Percentiles rank a stretch among this genome's conserved stretches.
Evolutionary conservation across 371 early-diverging fungal genomes (phyloP).

Genomic region (Mucor piriformis): DNA sequence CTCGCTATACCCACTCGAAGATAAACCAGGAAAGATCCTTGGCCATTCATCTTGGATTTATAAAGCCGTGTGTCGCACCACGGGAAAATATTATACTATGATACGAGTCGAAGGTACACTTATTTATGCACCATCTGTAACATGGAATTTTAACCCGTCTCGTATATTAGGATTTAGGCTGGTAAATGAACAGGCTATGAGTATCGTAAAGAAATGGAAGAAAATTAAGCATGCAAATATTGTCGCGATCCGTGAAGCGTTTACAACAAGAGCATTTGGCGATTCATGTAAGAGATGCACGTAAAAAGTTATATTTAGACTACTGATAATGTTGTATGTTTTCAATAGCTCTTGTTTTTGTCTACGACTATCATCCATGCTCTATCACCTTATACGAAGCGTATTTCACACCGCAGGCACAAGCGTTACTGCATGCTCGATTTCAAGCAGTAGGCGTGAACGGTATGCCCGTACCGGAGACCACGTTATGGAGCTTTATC

Average conservation of each 20-base stretch:
- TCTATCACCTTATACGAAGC: conserved; percentile 72
- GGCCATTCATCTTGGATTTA: conserved; percentile 75
- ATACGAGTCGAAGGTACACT: conserved; percentile 72
- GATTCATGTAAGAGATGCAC: conserved; percentile 69
- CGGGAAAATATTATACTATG: conserved; percentile 80
- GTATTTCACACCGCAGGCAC: conserved; percentile 66
- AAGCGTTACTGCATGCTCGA: conserved; percentile 47
- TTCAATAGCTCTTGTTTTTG: conserved; percentile 80
- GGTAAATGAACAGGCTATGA: conserved; percentile 75
- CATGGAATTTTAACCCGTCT: no score
- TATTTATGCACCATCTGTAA: no score
- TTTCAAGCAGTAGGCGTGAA: conserved; percentile 41
- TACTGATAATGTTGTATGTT: no score
- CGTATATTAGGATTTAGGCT: conserved; percentile 75
- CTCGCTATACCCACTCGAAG: conserved; percentile 73
- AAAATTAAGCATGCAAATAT: conserved; percentile 79
- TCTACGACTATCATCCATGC: conserved; percentile 91
- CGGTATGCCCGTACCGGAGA: conserved; percentile 65
- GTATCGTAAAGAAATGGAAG: conserved; percentile 79
- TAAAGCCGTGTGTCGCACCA: conserved; percentile 75
- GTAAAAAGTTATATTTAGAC: no score
- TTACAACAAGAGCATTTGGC: conserved; percentile 91
- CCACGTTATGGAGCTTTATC: conserved; percentile 85
- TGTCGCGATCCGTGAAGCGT: conserved; percentile 84
- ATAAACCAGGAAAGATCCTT: conserved; percentile 57